Base-by-base conservation (phyloP, 2,329 filamentous ascomycete species). In the Phialocephala subalpina region DNA sequence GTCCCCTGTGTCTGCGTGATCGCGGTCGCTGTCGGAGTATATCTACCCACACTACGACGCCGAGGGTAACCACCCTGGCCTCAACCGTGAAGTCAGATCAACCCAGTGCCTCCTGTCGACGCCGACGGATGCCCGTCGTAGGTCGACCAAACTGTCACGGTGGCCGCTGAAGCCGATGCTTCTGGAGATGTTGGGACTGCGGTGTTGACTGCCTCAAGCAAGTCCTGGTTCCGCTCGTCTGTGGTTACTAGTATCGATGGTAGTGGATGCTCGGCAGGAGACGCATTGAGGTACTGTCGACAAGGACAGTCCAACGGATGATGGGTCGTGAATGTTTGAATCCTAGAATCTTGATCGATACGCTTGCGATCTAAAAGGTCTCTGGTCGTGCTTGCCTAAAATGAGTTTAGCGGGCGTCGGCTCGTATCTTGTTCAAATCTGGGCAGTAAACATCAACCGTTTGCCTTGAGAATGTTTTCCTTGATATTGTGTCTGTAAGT, bases 41-140 rank as follows among this genome's bases (percentile, higher is more conserved):
- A 63, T 47, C 55, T 62, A 45, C 61, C 62, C 62, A 71, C 67
- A 61, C 55, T 65, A 70, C 68, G 65, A 71, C 67, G 64, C 72
- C 70, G 65, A 73, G 70, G 69, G 67, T 60, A 63, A 69, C 66
- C 69, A 72, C 70, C 73, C 69, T 67, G 65, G 66, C 67, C 64
- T 72, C 69, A 65, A 29, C 55, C 62, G 58, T 62, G 53, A 67
- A 63, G 42, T 71, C 63, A 69, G 61, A 66, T 64, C 69, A 69
- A 45, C 60, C 64, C 63, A 52, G 42, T 70, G 62, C 45, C 67
- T 38, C 59, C 58, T 67, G 71, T 65, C 70, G 70, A 72, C 68
- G 58, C 63, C 68, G 72, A 73, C 69, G 67, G 68, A 42, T 40
- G 36, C 56, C 67, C 67, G 71, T 61, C 67, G 68, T 69, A 68